Evolutionary conservation across 495 filamentous ascomycete genomes (phyloP), one percentile per base, ranked within the genome.

Genomic region (Pseudoneurospora amorphoporcata): DNA sequence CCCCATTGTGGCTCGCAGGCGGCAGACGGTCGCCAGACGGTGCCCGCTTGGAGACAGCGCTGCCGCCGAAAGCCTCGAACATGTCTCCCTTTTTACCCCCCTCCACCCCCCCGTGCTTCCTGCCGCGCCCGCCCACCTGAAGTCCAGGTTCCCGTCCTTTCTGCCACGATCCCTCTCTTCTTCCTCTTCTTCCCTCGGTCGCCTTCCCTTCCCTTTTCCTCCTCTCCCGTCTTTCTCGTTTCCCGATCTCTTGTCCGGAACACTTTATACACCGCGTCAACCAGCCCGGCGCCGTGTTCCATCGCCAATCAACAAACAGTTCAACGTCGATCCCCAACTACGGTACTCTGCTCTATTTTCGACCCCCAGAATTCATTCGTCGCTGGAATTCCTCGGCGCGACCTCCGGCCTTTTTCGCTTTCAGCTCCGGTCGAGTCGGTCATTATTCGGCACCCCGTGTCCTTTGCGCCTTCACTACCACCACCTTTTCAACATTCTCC

Each of bases 71-170:
- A 72, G 73, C 69, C 73, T 71, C 72, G 61, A 39, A 73, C 61
- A 75, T 68, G 74, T 76, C 76, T 75, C 73, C 76, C 69, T 79
- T 79, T 81, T 79, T 79, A 77, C 79, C 78, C 77, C 74, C 76
- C 77, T 73, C 69, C 72, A 71, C 71, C 77, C 53, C 53, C 77
- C 77, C 76, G 77, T 76, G 74, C 76, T 69, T 73, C 77, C 71
- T 74, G 72, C 32, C 74, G 74, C 73, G 70, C 68, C 69, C 65
- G 70, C 70, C 61, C 68, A 61, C 23, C 2, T 8, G 53, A 32
- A 14, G 42, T n/a, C 42, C 17, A n/a, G 17, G 16, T 19, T 19
- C n/a, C 35, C 35, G 35, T 37, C 35, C 3, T 37, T 40, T 71
- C 72, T 69, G 73, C 78, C 71, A 41, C 65, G 35, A 69, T 65